Evolutionary conservation across 1,284 basidiomycete genomes (phyloP), one percentile per base, ranked within the genome.

Genomic region (Butyriboletus appendiculatus): DNA sequence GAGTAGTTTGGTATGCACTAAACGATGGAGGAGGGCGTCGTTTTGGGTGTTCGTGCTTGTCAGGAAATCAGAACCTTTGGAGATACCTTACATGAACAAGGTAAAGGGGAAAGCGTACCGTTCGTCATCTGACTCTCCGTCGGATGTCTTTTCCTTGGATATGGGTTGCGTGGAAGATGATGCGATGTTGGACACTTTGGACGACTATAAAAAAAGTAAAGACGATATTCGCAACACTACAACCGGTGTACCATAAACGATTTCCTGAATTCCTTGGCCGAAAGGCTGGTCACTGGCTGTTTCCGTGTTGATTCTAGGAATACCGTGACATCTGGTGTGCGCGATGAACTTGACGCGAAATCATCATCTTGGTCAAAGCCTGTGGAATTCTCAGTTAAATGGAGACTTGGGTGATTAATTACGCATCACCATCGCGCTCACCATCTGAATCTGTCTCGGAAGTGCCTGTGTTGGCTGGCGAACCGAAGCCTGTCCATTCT

Each of bases 1-100:
- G 4, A 92, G 74, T 6, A 92, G 72, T 61, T 85, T 79, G 0
- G 90, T 92, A 64, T 92, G 90, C 10, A 92, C 79, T 11, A 92
- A 75, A 47, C 81, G 84, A 67, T 91, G 88, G 7, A 92, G 77
- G 26, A 88, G 69, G 1, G 81, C 84, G 62, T 92, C 90, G 51
- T 92, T 92, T 60, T 88, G 83, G 14, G 75, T 68, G 66, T 90
- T 89, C 18, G 85, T 81, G 44, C 90, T 67, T 91, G 50, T 37
- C 35, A 49, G 20, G 22, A 39, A 35, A 48, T 52, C 44, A 62
- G 40, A 48, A 22, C 18, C 3, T 46, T 46, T 32, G 18, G 4
- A 42, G n/a, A 22, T 8, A 46, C n/a, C 12, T 26, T 15, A 39
- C 0, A 26, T 12, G 18, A 40, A 42, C 15, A 30, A 41, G 5